Evolutionary conservation across 2,329 filamentous ascomycete genomes (phyloP), one percentile per base, ranked within the genome.

Genomic region (Hypomyces rosellus): DNA sequence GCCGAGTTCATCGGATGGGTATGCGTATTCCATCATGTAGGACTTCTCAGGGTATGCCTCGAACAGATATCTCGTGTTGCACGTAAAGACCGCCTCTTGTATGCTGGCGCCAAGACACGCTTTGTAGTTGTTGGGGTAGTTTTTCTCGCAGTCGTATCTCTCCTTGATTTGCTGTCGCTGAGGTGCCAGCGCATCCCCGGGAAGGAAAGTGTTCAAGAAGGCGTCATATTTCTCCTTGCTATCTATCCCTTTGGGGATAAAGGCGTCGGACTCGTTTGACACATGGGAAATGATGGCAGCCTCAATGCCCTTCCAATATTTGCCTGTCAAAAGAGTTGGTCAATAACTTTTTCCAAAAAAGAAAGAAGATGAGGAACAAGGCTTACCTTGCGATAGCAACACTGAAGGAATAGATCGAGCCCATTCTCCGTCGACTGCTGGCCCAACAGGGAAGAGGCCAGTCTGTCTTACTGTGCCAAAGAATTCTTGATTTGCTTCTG

Each of bases 401-500:
- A 52, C 3, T 5, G 52, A 48, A 12, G 54, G 52, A 13, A 56
- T 34, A 1, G 41, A 46, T 38, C 43, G 52, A 18, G 54, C 12
- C 54, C 54, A 56, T 11, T 34, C 16, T 1, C 49, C 51, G 18
- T 57, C 54, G 15, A 57, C 52, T 1, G 49, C 37, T 12, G 55
- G 55, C 0, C 55, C 55, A 33, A 57, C 16, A 1, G 54, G 52
- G 38, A 56, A 57, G 2, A 57, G 25, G 2, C 55, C 55, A n/a
- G 52, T 55, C 38, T 50, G 48, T 12, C 33, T 52, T 4, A 52
- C 42, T 1, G 9, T 36, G 14, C 37, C 34, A 16, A 52, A 57
- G 14, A 56, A 30, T 2, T 22, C 7, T 34, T 49, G 46, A 20
- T 57, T 56, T 1, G 54, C 54, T 12, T 41, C 11, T n/a, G 20